phyloP scores from a whole-genome alignment of 1,284 basidiomycete genomes.

The Cerioporus squamosus region DNA sequence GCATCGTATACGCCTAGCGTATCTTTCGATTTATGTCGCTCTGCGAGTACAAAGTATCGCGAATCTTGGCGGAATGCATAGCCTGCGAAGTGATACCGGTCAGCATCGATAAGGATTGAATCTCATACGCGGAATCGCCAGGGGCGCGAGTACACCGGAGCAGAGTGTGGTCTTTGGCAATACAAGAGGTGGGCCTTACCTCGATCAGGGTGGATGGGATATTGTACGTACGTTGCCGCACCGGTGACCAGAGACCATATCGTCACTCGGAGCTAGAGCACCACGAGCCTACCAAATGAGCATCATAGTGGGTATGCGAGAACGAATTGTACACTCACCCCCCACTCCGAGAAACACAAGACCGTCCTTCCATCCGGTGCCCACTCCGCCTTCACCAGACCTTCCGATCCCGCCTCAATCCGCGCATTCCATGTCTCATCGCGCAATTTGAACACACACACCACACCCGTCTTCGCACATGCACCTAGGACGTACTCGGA shows the following conservation, averaged over 20 bases:
- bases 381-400: slow-evolving; percentile 84
- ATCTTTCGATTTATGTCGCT: slow-evolving; percentile 87
- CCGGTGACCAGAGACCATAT: slow-evolving; percentile 80
- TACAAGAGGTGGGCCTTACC: slow-evolving; percentile 44
- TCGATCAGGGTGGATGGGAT: slow-evolving; percentile 75
- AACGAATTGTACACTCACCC: slow-evolving; percentile 55
- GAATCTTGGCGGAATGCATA: slow-evolving; percentile 81
- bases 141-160: too few species aligned
- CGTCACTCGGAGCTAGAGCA: slow-evolving; percentile 71
- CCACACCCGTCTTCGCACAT: slow-evolving; percentile 64
- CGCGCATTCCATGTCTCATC: slow-evolving; percentile 75
- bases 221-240: slow-evolving; percentile 76
- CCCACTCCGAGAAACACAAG: slow-evolving; percentile 88
- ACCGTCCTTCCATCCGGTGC: slow-evolving; percentile 80
- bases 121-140: too few species aligned
- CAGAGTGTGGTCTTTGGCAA: neutral
- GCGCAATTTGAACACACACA: slow-evolving; percentile 74
- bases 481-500: slow-evolving; percentile 82
- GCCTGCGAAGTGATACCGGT: slow-evolving; percentile 43
- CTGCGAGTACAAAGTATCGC: slow-evolving; percentile 80
- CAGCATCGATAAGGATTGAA: neutral
- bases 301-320: too few species aligned
- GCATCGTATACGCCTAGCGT: slow-evolving; percentile 84
- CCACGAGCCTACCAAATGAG: neutral
- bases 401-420: slow-evolving; percentile 82